Conservation (phyloP, 768 basidiomycete genomes). For the Trametes meyenii region DNA sequence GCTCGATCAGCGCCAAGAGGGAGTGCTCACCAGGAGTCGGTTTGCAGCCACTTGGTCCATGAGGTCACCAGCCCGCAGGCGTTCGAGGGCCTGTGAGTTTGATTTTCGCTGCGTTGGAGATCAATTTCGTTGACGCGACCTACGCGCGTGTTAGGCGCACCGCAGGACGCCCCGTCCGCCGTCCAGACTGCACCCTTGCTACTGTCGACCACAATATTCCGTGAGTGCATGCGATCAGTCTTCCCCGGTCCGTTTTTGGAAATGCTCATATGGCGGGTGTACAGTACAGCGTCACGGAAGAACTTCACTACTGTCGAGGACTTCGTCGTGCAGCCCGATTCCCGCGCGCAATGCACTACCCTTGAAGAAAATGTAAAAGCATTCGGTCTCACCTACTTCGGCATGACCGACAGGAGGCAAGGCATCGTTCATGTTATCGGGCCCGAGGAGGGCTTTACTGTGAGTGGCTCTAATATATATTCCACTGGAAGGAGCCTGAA, state of each 20-base stretch:
- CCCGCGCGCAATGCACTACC: conserved; percentile 57
- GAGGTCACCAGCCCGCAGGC: conserved; percentile 70
- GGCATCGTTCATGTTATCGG: conserved; percentile 67
- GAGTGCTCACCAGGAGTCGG: background rate
- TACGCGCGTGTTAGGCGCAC: conserved; percentile 39
- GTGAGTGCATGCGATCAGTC: conserved; percentile 37
- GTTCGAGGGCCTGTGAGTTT: conserved; percentile 54
- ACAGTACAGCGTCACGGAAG: conserved; percentile 52
- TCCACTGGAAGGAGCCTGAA: background rate
- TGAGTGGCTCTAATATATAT: conserved; percentile 22
- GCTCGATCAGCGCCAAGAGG: background rate
- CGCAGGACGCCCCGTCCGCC: conserved; percentile 57
- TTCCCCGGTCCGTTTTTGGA: background rate
- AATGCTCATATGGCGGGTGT: background rate
- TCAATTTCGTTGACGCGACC: background rate
- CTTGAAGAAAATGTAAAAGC: conserved; percentile 68
- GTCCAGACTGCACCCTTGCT: conserved; percentile 66
- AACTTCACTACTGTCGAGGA: conserved; percentile 49
- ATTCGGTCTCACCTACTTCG: conserved; percentile 68
- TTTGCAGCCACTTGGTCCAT: conserved; percentile 55
- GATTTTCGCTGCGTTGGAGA: background rate
- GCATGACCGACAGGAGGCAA: conserved; percentile 66
- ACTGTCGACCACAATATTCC: conserved; percentile 65
- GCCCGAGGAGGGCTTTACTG: conserved; percentile 67
- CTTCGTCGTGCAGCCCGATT: conserved; percentile 62